Conservation (phyloP, 2,329 filamentous ascomycete genomes). For the Pseudogymnoascus sp. region DNA sequence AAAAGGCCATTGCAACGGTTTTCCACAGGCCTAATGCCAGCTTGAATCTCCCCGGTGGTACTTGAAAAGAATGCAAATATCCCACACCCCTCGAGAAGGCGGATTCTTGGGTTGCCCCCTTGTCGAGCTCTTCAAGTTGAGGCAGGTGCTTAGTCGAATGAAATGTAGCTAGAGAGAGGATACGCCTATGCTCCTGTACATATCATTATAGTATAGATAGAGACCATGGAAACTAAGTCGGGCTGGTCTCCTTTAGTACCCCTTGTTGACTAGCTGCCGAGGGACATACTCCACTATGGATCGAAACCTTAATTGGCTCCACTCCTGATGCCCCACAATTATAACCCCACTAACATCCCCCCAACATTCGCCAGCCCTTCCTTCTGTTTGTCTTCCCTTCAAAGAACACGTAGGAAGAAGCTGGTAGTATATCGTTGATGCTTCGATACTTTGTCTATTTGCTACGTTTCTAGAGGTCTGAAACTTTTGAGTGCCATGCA, state of each 20-base stretch:
- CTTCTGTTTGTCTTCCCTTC: neutral
- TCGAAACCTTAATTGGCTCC: neutral
- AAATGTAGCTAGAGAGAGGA: too few relatives aligned
- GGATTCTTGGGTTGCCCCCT: too few relatives aligned
- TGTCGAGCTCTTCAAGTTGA: too few relatives aligned
- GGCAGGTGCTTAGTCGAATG: too few relatives aligned
- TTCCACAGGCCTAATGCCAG: too few relatives aligned
- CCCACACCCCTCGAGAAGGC: too few relatives aligned
- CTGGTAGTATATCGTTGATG: neutral
- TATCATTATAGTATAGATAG: too few relatives aligned
- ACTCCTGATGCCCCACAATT: neutral
- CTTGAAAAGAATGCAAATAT: too few relatives aligned
- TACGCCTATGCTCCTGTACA: too few relatives aligned
- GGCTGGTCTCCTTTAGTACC: neutral
- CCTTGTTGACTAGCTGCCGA: neutral
- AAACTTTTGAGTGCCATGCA: neutral
- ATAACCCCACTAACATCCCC: neutral
- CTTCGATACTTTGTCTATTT: too few relatives aligned
- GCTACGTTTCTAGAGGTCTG: neutral
- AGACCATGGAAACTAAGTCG: neutral
- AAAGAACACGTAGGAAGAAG: neutral
- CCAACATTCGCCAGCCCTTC: neutral
- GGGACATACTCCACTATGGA: neutral
- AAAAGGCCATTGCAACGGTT: too few relatives aligned
- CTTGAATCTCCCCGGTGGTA: too few relatives aligned